A percentile compares a stretch with the other conserved stretches of the same genome.
Conservation (phyloP, 1,284 basidiomycete genomes). For the Puccinia hordei region DNA sequence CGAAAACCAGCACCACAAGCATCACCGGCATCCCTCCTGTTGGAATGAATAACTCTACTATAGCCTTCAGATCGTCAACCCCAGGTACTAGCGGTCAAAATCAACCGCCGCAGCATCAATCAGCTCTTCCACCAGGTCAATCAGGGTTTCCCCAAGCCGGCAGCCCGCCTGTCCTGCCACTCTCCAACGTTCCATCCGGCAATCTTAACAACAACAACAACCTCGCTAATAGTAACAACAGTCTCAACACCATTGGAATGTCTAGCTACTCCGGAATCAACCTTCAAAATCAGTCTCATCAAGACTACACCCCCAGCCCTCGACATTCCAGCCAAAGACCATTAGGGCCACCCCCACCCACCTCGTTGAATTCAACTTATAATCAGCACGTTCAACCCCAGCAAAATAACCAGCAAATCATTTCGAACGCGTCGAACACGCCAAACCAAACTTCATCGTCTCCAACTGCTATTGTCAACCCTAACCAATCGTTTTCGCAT, state of each 20-base stretch:
- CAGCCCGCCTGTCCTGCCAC: constrained; percentile 9
- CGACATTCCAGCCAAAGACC: constrained; percentile 41
- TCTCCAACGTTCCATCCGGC: constrained; percentile 1
- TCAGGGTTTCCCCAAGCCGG: constrained; percentile 26
- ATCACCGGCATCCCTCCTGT: constrained; percentile 1
- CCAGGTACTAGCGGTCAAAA: neutral
- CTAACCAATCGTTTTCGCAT: neutral
- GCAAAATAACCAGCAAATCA: constrained; percentile 1
- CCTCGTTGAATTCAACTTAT: neutral
- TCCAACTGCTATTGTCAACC: constrained; percentile 6
- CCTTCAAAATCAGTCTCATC: constrained; percentile 23
- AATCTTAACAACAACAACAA: constrained; percentile 8
- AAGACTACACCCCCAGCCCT: constrained; percentile 27
- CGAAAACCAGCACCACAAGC: neutral
- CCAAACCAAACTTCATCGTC: constrained; percentile 20
- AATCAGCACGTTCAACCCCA: constrained; percentile 25
- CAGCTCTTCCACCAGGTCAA: constrained; percentile 16
- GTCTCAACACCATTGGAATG: neutral
- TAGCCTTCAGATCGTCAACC: constrained; percentile 4
- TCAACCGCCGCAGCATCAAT: constrained; percentile 9
- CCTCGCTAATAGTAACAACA: constrained; percentile 13
- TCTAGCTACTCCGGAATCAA: constrained; percentile 9
- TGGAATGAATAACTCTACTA: constrained; percentile 4
- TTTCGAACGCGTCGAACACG: neutral
- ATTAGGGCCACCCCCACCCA: constrained; percentile 32